phyloP scores from a whole-genome alignment of 1,284 basidiomycete genomes.

The Polyporus tsugae region DNA sequence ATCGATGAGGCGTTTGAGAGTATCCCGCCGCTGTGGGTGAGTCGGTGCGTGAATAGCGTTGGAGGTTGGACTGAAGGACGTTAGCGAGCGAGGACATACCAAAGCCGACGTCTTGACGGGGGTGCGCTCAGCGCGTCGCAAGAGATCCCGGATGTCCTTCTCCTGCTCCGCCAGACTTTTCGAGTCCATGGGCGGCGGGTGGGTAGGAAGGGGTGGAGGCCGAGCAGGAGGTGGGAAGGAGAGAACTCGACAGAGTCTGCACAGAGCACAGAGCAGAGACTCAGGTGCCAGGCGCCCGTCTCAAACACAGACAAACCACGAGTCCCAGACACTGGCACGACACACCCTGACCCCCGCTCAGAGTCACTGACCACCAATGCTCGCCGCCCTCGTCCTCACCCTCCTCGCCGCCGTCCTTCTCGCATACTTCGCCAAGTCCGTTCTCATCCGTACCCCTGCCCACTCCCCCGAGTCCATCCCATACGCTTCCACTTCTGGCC shows the following conservation, averaged over 20 bases:
- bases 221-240: background rate
- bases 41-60: background rate
- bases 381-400: constrained; percentile 30
- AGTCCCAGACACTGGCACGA: too few relatives aligned
- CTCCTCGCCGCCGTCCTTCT: constrained; percentile 35
- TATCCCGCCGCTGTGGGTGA: constrained; percentile 43
- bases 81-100: constrained; percentile 27
- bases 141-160: constrained; percentile 41
- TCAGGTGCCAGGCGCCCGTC: background rate
- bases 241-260: background rate
- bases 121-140: constrained; percentile 44
- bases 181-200: constrained; percentile 32
- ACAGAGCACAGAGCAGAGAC: too few relatives aligned
- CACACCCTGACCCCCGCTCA: background rate
- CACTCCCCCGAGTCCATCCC: constrained; percentile 19
- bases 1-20: constrained; percentile 47
- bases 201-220: constrained; percentile 1
- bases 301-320: background rate
- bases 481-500: constrained; percentile 19
- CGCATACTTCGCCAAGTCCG: constrained; percentile 32
- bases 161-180: constrained; percentile 39
- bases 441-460: constrained; percentile 21
- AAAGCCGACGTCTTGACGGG: constrained; percentile 38
- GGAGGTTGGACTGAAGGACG: background rate
- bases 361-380: constrained; percentile 24